Conservation (phyloP, 2,329 filamentous ascomycete species). For the Talaromyces sp. region DNA sequence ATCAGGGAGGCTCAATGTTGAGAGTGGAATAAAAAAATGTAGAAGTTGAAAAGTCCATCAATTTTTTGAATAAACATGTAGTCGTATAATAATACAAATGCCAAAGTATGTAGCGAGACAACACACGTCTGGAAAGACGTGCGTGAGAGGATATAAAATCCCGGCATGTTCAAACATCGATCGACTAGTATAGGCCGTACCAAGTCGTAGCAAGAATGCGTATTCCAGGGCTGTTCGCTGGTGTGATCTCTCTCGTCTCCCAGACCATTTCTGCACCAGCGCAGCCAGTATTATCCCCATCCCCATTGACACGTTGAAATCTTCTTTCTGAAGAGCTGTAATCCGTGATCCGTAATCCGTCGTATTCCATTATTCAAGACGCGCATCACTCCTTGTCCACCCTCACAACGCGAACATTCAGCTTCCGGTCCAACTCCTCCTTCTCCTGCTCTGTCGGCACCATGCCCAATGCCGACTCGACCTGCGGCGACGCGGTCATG, state of each 20-base stretch:
- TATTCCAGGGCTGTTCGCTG: neutral
- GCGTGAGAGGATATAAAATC: neutral
- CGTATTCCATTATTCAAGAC: no score
- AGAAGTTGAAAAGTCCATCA: neutral
- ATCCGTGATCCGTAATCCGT: no score
- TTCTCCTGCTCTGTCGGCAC: slow-evolving; percentile 70
- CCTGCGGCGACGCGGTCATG: slow-evolving; percentile 66
- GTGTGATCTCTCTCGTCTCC: neutral
- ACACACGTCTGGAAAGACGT: neutral
- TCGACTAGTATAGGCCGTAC: neutral
- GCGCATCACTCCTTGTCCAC: slow-evolving; percentile 15
- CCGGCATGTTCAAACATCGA: neutral
- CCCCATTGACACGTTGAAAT: neutral
- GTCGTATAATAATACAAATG: neutral
- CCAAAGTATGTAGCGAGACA: neutral
- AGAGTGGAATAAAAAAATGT: neutral
- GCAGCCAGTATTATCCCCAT: no score
- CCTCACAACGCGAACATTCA: slow-evolving; percentile 30
- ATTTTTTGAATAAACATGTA: neutral
- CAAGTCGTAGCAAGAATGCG: neutral
- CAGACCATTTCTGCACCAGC: neutral
- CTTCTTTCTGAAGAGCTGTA: neutral
- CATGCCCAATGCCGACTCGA: slow-evolving; percentile 69
- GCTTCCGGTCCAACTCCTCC: slow-evolving; percentile 53
- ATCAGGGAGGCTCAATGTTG: neutral